Conservation (phyloP, 805 yeast species). For the Metschnikowia arizonensis region DNA sequence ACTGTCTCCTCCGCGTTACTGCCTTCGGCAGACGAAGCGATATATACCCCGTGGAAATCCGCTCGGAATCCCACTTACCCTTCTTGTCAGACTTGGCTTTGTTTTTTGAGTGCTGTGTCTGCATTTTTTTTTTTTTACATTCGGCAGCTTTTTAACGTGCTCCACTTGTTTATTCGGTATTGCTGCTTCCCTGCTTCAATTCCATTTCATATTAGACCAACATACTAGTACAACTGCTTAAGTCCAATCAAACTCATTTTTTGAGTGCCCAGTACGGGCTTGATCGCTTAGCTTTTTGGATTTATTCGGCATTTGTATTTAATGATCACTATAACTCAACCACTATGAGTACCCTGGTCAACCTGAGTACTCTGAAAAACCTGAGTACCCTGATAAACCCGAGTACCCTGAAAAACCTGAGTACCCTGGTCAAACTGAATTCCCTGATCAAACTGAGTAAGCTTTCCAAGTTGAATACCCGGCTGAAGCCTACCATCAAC, state of each 20-base stretch:
- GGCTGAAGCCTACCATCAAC: background rate
- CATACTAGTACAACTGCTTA: background rate
- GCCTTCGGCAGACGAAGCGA: background rate
- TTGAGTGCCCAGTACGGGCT: background rate
- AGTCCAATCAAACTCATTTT: background rate
- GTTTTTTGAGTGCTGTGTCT: background rate
- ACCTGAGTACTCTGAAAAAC: conserved; percentile 1
- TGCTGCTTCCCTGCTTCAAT: background rate
- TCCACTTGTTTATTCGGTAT: background rate
- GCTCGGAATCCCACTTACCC: background rate
- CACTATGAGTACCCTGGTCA: conserved; percentile 3
- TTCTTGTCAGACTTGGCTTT: background rate
- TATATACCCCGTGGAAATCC: conserved; percentile 6
- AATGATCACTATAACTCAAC: background rate
- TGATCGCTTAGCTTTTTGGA: background rate
- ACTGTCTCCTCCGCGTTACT: background rate
- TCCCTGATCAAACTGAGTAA: conserved; percentile 1
- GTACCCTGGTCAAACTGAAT: background rate
- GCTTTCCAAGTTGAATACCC: conserved; percentile 1
- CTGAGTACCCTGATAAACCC: background rate
- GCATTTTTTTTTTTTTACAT: background rate
- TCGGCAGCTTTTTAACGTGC: background rate
- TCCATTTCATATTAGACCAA: background rate
- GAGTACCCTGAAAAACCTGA: conserved; percentile 4
- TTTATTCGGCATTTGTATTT: background rate